phyloP scores from a whole-genome alignment of 345 rosid species.

The Eutrema yunnanense region DNA sequence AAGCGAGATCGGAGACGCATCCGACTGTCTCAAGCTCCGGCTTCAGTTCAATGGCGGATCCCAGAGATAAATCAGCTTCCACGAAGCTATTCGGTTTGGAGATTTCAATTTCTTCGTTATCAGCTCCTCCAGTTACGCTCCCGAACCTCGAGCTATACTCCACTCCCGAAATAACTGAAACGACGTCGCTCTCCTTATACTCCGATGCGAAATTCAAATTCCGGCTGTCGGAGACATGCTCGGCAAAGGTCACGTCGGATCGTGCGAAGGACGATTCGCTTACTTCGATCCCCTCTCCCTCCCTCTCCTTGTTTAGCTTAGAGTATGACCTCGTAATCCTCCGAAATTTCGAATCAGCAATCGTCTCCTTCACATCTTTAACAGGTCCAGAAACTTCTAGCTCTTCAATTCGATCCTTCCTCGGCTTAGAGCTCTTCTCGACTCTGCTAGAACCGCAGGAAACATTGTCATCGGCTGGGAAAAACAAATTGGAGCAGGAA shows the following conservation, averaged over 20 bases:
- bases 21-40: constrained; percentile 32
- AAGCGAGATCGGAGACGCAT: constrained; percentile 54
- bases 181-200: constrained; percentile 39
- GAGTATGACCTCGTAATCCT: constrained; percentile 49
- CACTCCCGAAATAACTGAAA: constrained; percentile 40
- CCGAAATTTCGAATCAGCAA: constrained; percentile 28
- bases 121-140: constrained; percentile 15
- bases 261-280: constrained; percentile 44
- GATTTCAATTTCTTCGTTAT: constrained; percentile 29
- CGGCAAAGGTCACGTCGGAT: constrained; percentile 41
- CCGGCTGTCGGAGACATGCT: constrained; percentile 32
- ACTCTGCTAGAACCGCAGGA: constrained; percentile 46
- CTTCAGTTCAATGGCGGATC: constrained; percentile 40
- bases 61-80: constrained; percentile 27
- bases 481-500: constrained; percentile 35
- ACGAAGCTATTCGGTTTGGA: constrained; percentile 34
- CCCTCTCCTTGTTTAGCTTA: constrained; percentile 34
- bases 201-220: constrained; percentile 27
- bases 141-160: constrained; percentile 35
- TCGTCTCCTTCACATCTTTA: constrained; percentile 13
- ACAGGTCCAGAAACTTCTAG: constrained; percentile 28
- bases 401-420: constrained; percentile 38
- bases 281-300: constrained; percentile 35
- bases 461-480: constrained; percentile 34
- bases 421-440: constrained; percentile 21